phyloP scores from a whole-genome alignment of 75 land plant species.

The Pinus tabuliformis region DNA sequence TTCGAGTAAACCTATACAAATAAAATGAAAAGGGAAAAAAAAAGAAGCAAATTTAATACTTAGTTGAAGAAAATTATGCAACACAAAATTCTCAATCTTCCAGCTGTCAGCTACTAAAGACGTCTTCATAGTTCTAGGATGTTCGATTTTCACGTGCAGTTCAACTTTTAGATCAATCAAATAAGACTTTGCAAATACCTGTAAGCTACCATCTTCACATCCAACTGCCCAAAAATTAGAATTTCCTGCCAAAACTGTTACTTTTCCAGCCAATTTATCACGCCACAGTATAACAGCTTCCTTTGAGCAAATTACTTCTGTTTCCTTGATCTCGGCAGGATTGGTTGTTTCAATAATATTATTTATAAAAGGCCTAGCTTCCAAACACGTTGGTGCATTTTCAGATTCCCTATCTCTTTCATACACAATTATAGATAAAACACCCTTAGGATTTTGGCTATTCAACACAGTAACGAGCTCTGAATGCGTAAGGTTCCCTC shows the following conservation, averaged over 20 bases:
- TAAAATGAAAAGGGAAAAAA: neutral
- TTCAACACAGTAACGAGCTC: constrained; percentile 23
- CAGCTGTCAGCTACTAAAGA: neutral
- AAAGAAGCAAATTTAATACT: too few species aligned
- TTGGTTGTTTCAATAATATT: constrained; percentile 42
- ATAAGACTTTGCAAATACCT: constrained; percentile 37
- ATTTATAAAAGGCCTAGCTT: constrained; percentile 65
- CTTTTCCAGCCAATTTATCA: constrained; percentile 78
- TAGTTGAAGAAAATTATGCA: neutral
- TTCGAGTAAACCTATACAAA: constrained; percentile 80
- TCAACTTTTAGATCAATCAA: neutral
- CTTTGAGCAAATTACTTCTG: constrained; percentile 74
- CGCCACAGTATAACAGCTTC: constrained; percentile 77
- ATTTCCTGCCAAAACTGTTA: constrained; percentile 85
- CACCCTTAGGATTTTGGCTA: constrained; percentile 19
- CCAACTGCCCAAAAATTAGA: constrained; percentile 83
- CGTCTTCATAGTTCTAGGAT: neutral
- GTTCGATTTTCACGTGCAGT: neutral
- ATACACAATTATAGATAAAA: constrained; percentile 63
- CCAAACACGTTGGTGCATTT: constrained; percentile 57
- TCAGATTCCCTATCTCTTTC: constrained; percentile 60
- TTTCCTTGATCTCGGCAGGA: constrained; percentile 49
- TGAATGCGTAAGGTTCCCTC: constrained; percentile 24
- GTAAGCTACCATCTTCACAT: constrained; percentile 76
- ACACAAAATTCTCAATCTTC: neutral